phyloP scores from a whole-genome alignment of 2,329 filamentous ascomycete species.

The Rosellinia necatrix region DNA sequence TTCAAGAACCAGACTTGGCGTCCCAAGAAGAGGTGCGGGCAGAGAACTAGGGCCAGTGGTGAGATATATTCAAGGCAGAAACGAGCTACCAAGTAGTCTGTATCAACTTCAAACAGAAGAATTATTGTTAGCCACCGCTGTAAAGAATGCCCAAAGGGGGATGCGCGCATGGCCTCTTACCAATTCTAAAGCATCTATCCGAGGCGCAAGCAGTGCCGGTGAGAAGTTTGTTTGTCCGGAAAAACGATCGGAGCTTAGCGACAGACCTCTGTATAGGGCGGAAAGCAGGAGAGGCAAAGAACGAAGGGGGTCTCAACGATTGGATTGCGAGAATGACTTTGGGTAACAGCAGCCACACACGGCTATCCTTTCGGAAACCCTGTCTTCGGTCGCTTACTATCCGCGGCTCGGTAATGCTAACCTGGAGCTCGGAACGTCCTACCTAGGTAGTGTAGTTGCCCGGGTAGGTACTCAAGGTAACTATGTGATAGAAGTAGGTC shows the following conservation, averaged over 20 bases:
- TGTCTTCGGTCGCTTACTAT: too few relatives aligned
- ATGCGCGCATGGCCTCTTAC: background rate
- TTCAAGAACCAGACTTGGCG: background rate
- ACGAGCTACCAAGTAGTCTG: background rate
- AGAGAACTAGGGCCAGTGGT: background rate
- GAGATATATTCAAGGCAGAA: background rate
- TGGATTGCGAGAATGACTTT: too few relatives aligned
- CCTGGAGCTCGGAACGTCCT: background rate
- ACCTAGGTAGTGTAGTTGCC: too few relatives aligned
- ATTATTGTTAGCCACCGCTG: background rate
- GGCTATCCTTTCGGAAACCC: too few relatives aligned
- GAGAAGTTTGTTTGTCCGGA: background rate
- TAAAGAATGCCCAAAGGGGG: background rate
- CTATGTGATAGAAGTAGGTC: background rate
- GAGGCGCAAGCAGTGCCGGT: background rate
- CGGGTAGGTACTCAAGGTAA: background rate
- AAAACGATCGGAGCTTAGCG: background rate
- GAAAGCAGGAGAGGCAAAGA: too few relatives aligned
- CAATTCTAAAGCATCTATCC: conserved; percentile 9
- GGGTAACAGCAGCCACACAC: too few relatives aligned
- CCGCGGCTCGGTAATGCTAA: background rate
- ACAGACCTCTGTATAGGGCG: background rate
- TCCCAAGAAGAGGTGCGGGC: background rate
- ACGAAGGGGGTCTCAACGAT: too few relatives aligned
- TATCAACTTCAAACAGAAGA: conserved; percentile 2